Evolutionary conservation across 495 filamentous ascomycete genomes (phyloP), one percentile per base, ranked within the genome.

Genomic region (Penicillium antarcticum): DNA sequence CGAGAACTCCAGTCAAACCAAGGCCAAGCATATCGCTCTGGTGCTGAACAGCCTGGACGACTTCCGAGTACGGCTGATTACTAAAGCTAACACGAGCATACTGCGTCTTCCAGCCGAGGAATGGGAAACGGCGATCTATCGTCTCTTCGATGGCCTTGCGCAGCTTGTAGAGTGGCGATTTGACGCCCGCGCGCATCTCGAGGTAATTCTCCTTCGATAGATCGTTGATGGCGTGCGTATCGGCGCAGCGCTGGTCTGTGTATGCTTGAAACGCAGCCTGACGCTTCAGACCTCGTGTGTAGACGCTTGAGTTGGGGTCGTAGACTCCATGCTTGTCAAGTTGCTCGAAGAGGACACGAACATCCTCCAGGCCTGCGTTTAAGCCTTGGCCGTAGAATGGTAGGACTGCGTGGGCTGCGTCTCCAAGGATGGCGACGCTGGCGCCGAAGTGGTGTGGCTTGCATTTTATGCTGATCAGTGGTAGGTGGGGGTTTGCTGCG

Each of bases 321-420:
- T 76, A 76, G 7, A 77, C 70, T 19, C 69, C 76, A 51, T 92
- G 78, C 53, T 81, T 75, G 60, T 92, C 87, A 24, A 92, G 79
- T 19, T 79, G 59, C 36, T 86, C 77, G 61, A 96, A 88, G 10
- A 97, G 80, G 35, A 92, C 80, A n/a, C 85, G 77, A 29, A 94
- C 83, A 65, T 95, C 85, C 67, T 94, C 86, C 48, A 98, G 79
- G 2, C 90, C 85, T 16, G 94, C 82, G 66, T 98, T 91, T 75
- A 95, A 88, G 41, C 89, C 87, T 61, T 97, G 87, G 17, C 88
- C 87, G 71, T 94, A 89, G 74, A 97, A 98, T 1, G 95, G 94
- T 0, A 98, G 90, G 81, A 98, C 96, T 41, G 94, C 95, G 69
- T 98, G 95, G 6, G 94, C 94, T 18, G 94, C 91, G 61, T 98